Percentiles rank a stretch among this genome's conserved stretches.
These are phyloP conservation scores for Achaetomium macrosporum DNA, from an alignment of 2,329 filamentous ascomycete genomes.

Conservation along the genomic window DNA sequence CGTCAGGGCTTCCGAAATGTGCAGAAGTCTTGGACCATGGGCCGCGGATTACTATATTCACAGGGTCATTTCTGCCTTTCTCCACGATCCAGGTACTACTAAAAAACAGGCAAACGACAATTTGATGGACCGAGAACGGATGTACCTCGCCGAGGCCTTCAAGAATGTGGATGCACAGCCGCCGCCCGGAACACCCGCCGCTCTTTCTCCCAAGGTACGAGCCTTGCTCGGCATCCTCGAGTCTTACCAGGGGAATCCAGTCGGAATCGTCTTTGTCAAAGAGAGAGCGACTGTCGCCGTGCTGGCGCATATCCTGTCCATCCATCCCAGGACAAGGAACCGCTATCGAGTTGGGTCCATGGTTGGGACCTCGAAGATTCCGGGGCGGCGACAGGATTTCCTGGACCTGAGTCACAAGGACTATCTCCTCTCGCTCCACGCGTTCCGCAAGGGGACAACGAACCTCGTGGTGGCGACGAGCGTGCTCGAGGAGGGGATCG, in stretches of 20 bases:
- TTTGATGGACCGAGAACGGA: constrained; percentile 46
- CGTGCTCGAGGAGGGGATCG: constrained; percentile 63
- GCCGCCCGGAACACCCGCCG: constrained; percentile 19
- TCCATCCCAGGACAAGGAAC: constrained; percentile 42
- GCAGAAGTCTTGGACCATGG: constrained; percentile 59
- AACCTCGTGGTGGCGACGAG: constrained; percentile 58
- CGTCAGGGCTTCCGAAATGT: constrained; percentile 45
- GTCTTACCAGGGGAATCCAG: constrained; percentile 35
- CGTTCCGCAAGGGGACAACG: constrained; percentile 48
- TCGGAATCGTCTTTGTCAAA: constrained; percentile 63
- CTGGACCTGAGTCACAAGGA: constrained; percentile 28
- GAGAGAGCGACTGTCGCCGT: constrained; percentile 57
- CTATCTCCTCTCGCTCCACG: constrained; percentile 34
- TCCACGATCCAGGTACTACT: constrained; percentile 18
- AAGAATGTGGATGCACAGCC: constrained; percentile 23
- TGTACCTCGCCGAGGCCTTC: constrained; percentile 48
- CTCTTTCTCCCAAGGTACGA: constrained; percentile 53
- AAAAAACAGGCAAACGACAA: constrained; percentile 30
- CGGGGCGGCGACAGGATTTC: constrained; percentile 36
- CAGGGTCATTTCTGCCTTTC: constrained; percentile 37
- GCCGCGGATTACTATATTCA: constrained; percentile 61
- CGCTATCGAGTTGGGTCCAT: constrained; percentile 49
- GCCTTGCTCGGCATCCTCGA: constrained; percentile 49
- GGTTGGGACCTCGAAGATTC: constrained; percentile 45
- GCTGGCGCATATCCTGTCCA: constrained; percentile 50